Base-by-base conservation (phyloP, 371 early-diverging fungal genomes). In the Dipsacomyces acuminosporus region DNA sequence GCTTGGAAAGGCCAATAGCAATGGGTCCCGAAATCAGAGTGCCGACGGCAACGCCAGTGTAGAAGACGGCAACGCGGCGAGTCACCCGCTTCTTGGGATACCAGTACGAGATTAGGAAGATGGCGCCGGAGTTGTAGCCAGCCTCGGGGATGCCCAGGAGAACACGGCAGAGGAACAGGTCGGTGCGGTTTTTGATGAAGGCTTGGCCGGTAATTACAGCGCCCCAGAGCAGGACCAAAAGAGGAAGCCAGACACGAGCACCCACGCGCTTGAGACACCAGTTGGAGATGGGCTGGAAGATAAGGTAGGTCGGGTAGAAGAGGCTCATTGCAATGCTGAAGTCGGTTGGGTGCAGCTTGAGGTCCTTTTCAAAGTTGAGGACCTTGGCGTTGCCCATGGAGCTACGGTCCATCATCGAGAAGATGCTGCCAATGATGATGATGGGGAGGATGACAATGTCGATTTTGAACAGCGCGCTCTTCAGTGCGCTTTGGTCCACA, bases 241-340 rank as follows among this genome's bases (percentile, higher is more conserved):
- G 41, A 3, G 78, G 76, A n/a, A 80, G 52, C 45, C 78, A 80
- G 4, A 58, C 21, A 0, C 77, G 75, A 1, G 80, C 78, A 2
- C 76, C 70, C 34, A 70, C 47, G 36, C 63, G 60, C 14, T 78
- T 73, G 19, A 80, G 43, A 1, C 78, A 25, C 45, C 75, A 67
- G 64, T 80, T 80, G 15, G 78, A 78, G 15, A 78, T 78, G 41
- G 76, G 56, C 41, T 80, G 80, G 60, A 81, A 82, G 56, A 84
- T 24, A 17, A 84, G 67, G 54, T 85, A 85, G 21, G 86, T 86
- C 36, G 84, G 64, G 51, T 80, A 85, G 54, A 83, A 83, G 59
- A 81, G 76, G 26, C 81, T 78, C 14, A 82, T 42, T 15, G 81
- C 77, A 75, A 79, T 76, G 48, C 80, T 81, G 55, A 79, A 83